Base-by-base conservation (phyloP, 768 basidiomycete genomes). In the Lyophyllum shimeji region DNA sequence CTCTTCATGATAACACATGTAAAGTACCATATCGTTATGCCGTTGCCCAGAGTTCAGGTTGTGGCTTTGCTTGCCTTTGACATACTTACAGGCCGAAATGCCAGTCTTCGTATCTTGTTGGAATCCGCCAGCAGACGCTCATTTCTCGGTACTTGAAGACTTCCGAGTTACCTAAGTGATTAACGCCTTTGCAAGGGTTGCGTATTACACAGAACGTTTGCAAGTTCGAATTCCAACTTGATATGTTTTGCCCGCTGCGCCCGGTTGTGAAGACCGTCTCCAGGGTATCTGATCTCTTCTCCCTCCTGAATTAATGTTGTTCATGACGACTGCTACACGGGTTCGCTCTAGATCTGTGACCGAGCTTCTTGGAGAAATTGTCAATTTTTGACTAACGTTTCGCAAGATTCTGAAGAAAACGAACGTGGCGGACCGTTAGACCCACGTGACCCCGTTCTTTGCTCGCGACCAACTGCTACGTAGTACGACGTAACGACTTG, bases 1-100 rank as follows among this genome's bases (percentile, higher is more conserved):
- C 60, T 46, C 44, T 24, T 50, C n/a, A 62, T 46, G 53, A 60
- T 53, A 53, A 62, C 39, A 45, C 45, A 44, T 64, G 63, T 64
- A 64, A 60, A 31, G 48, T 40, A 50, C 58, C 55, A 27, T 50
- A 7, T 53, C 43, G 25, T 55, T 20, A 29, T 33, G 24, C 15
- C 11, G 13, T 18, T 42, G 25, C 27, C 24, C 25, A 39, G 27
- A 24, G 44, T 37, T 37, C 6, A 37, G 34, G 34, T 29, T 29
- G 29, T 29, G 29, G 4, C 29, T 9, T 9, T 29, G 42, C n/a
- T 42, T 2, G 34, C 12, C 7, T 29, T 56, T 34, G 33, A 27
- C 52, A 48, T 48, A n/a, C n/a, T n/a, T n/a, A n/a, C n/a, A n/a
- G n/a, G n/a, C 15, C n/a, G 6, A 8, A 21, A 20, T 50, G 6